Conservation (phyloP, 2,329 filamentous ascomycete species). For the Trichoderma polysporum region DNA sequence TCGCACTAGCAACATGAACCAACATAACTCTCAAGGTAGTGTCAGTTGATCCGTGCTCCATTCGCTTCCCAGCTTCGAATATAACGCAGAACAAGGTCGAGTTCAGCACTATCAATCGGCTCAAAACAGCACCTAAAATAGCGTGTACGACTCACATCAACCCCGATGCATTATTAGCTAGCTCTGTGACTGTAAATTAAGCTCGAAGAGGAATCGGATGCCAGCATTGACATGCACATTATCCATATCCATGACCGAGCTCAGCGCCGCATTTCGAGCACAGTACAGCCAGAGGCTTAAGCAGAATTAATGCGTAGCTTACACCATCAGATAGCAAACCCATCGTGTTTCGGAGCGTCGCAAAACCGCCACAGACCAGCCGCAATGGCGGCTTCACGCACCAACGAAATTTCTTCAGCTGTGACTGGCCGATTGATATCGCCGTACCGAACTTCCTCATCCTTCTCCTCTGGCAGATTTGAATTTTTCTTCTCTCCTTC, state of each 20-base stretch:
- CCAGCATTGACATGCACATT: neutral
- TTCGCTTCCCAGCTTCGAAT: constrained; percentile 4
- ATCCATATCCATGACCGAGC: neutral
- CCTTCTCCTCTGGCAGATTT: constrained; percentile 25
- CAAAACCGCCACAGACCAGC: constrained; percentile 79
- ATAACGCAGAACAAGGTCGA: neutral
- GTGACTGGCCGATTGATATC: constrained; percentile 70
- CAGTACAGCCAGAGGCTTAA: neutral
- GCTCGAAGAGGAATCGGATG: neutral
- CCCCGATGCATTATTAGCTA: neutral
- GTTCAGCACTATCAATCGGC: neutral
- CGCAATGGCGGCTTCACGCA: constrained; percentile 65
- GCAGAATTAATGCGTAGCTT: neutral
- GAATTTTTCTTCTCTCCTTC: constrained; percentile 28
- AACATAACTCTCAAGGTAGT: constrained; percentile 20
- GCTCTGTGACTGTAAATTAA: neutral
- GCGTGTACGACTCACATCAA: neutral
- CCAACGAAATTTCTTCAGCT: constrained; percentile 62
- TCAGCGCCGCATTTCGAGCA: neutral
- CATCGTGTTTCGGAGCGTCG: constrained; percentile 56
- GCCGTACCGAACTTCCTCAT: constrained; percentile 59
- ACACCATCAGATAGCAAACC: constrained; percentile 47
- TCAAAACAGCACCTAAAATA: neutral
- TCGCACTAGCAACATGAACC: neutral
- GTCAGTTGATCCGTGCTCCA: constrained; percentile 23